Evolutionary conservation across 1,284 basidiomycete species (phyloP).

Genomic region (Rhodotorula sp.): DNA sequence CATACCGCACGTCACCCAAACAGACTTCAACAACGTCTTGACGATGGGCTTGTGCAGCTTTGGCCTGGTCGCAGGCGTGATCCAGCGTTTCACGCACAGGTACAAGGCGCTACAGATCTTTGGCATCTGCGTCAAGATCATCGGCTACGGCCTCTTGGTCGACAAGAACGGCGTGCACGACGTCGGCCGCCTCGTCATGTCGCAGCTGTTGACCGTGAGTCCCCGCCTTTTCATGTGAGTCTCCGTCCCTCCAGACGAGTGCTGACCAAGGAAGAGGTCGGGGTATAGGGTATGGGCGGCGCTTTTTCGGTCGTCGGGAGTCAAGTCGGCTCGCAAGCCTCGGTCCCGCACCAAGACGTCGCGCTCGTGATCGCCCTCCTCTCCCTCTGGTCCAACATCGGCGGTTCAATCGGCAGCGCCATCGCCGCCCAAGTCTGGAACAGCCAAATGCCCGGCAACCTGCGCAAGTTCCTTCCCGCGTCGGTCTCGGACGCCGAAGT

Average conservation of each 20-base stretch:
- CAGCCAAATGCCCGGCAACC: constrained; percentile 33
- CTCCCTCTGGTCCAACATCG: constrained; percentile 41
- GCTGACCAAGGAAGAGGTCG: not conserved
- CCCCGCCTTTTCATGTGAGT: not conserved
- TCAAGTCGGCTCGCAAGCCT: constrained; percentile 45
- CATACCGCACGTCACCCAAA: not conserved
- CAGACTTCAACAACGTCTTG: constrained; percentile 42
- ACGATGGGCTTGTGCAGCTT: constrained; percentile 49
- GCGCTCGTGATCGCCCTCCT: constrained; percentile 44
- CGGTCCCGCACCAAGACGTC: constrained; percentile 46
- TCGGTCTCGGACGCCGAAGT: constrained; percentile 23
- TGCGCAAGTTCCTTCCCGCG: constrained; percentile 31
- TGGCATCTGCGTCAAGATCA: constrained; percentile 30
- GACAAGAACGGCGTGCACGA: constrained; percentile 36
- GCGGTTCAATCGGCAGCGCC: constrained; percentile 34
- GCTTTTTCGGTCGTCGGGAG: constrained; percentile 41
- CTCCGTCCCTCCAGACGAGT: not conserved
- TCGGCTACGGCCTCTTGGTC: constrained; percentile 33
- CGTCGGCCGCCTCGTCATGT: constrained; percentile 36
- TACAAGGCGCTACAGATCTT: constrained; percentile 50
- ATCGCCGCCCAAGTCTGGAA: constrained; percentile 45
- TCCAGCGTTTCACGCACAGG: constrained; percentile 51
- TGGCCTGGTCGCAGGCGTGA: constrained; percentile 51
- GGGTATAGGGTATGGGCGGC: constrained; percentile 19
- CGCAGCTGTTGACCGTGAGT: constrained; percentile 11